Evolutionary conservation across 371 early-diverging fungal genomes (phyloP).

Genomic region (Mucor lusitanicus): DNA sequence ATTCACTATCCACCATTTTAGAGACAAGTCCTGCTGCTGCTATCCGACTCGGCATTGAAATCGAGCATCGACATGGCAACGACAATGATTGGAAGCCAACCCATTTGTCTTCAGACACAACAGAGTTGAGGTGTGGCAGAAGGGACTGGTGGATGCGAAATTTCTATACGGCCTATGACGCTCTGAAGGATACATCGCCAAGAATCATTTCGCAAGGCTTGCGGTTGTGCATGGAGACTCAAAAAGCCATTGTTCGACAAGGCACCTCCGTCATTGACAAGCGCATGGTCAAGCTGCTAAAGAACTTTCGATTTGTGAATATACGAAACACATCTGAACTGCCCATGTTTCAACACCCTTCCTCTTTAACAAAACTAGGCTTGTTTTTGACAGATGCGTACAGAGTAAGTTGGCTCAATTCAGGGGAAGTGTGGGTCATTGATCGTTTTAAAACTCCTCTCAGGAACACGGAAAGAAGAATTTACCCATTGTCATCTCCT

Average conservation of each 20-base stretch:
- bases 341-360: conserved; percentile 61
- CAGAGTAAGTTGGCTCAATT: conserved; percentile 51
- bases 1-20: conserved; percentile 76
- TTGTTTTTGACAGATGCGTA: conserved; percentile 78
- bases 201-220: conserved; percentile 69
- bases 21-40: conserved; percentile 60
- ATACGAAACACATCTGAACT: conserved; percentile 62
- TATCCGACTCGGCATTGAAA: conserved; percentile 34
- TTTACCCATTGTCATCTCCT: conserved; percentile 69
- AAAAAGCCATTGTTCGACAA: conserved; percentile 73
- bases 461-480: conserved; percentile 58
- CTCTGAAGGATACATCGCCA: conserved; percentile 58
- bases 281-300: conserved; percentile 65
- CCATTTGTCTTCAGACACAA: not conserved
- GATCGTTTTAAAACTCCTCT: not conserved
- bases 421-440: not conserved
- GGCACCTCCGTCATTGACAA: conserved; percentile 79
- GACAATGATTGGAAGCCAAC: conserved; percentile 29
- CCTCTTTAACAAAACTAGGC: conserved; percentile 70
- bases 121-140: conserved; percentile 25
- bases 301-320: conserved; percentile 71
- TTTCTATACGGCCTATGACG: conserved; percentile 88
- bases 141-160: conserved; percentile 69
- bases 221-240: conserved; percentile 71
- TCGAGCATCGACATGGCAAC: conserved; percentile 18